These are phyloP conservation scores for Entomophthora muscae DNA, from an alignment of 371 early-diverging fungal genomes.

Conservation along the genomic window DNA sequence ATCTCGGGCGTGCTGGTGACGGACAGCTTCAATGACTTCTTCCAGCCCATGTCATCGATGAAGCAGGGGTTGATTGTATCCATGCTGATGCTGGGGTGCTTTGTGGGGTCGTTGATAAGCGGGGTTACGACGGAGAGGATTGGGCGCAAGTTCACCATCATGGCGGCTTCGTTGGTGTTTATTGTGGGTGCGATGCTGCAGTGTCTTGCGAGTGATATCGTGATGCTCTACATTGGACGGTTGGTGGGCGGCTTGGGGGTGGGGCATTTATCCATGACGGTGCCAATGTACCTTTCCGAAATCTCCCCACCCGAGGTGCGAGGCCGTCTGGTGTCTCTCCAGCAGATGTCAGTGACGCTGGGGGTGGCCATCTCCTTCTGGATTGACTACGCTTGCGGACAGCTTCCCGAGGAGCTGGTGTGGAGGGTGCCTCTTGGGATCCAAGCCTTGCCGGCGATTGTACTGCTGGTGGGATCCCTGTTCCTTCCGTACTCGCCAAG, in stretches of 20 bases:
- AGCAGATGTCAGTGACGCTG: constrained; percentile 75
- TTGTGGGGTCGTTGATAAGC: constrained; percentile 4
- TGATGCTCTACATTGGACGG: constrained; percentile 9
- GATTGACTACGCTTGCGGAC: constrained; percentile 40
- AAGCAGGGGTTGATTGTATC: constrained; percentile 10
- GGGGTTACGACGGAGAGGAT: constrained; percentile 1
- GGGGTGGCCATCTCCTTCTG: constrained; percentile 55
- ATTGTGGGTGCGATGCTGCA: constrained; percentile 11
- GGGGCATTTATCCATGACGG: constrained; percentile 10
- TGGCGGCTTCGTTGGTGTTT: constrained; percentile 9
- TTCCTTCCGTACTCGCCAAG: constrained; percentile 84
- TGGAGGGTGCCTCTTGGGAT: constrained; percentile 72
- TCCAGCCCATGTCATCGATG: constrained; percentile 16
- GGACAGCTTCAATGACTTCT: neutral
- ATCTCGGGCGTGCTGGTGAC: constrained; percentile 29
- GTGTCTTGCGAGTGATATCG: constrained; percentile 2
- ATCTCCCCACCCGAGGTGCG: constrained; percentile 69
- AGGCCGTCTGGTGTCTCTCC: constrained; percentile 69
- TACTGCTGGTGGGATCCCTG: constrained; percentile 44
- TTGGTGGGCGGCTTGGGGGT: constrained; percentile 10
- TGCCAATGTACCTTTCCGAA: constrained; percentile 59
- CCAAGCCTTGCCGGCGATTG: constrained; percentile 49
- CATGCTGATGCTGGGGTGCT: constrained; percentile 8
- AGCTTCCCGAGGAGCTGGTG: constrained; percentile 26
- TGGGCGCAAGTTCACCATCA: constrained; percentile 10